phyloP scores from a whole-genome alignment of 1,284 basidiomycete species.

The Stygiomarasmius scandens region DNA sequence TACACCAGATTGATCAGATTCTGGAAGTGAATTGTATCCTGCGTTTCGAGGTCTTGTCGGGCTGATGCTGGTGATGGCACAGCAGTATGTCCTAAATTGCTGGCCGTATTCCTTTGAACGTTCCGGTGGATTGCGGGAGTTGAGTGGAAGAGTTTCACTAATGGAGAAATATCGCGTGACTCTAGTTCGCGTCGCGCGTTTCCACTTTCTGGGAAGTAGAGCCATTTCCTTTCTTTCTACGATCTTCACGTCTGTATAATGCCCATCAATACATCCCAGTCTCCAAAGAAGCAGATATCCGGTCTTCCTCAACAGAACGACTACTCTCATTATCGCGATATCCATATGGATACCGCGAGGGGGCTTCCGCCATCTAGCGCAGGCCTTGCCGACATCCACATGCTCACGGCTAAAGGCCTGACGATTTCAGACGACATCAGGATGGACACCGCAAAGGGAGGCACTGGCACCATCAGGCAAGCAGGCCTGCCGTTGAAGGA shows the following conservation, averaged over 20 bases:
- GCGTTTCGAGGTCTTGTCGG: no score
- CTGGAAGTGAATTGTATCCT: no score
- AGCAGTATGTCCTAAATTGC: no score
- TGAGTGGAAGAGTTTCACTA: no score
- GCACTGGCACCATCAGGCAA: slow-evolving; percentile 55
- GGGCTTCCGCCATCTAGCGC: slow-evolving; percentile 38
- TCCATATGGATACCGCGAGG: slow-evolving; percentile 76
- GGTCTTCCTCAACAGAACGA: slow-evolving; percentile 16
- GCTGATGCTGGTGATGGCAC: no score
- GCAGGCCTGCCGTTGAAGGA: slow-evolving; percentile 78
- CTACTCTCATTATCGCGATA: slow-evolving; percentile 41
- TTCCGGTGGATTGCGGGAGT: no score
- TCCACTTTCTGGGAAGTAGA: neutral
- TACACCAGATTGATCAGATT: no score
- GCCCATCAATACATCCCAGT: slow-evolving; percentile 2
- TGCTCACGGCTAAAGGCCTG: slow-evolving; percentile 65
- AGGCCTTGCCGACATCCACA: slow-evolving; percentile 57
- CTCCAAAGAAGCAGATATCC: slow-evolving; percentile 14
- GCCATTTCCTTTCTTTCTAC: neutral
- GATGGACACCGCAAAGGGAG: slow-evolving; percentile 67
- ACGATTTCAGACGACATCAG: slow-evolving; percentile 53
- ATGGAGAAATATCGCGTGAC: no score
- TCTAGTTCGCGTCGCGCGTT: neutral
- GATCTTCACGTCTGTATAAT: neutral
- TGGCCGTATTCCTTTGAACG: no score